Evolutionary conservation across 305 asterid species (phyloP).

Genomic region (Stenogyne calaminthoides): DNA sequence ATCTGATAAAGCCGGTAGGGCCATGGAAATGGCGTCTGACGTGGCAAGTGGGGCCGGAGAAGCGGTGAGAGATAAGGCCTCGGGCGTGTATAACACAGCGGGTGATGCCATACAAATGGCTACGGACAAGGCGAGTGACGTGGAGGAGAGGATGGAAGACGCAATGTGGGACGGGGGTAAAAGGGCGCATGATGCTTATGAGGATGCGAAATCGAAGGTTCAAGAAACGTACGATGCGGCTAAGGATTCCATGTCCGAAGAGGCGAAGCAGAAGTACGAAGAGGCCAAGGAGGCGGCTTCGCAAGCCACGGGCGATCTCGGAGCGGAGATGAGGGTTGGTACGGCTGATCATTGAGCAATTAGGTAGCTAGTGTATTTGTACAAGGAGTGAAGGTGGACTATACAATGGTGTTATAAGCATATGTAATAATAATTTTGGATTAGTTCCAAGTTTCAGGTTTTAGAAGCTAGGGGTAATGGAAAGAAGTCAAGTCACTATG

Average conservation of each 20-base stretch:
- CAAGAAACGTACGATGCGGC: constrained; percentile 38
- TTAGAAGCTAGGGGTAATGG: background rate
- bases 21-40: constrained; percentile 15
- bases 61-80: constrained; percentile 36
- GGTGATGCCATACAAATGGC: too few relatives aligned
- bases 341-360: background rate
- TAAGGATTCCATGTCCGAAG: constrained; percentile 36
- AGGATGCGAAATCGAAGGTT: constrained; percentile 34
- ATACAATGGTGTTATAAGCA: background rate
- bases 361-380: background rate
- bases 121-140: too few relatives aligned
- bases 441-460: background rate
- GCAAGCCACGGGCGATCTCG: constrained; percentile 45
- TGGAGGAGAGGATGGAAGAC: background rate
- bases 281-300: constrained; percentile 56
- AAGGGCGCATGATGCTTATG: constrained; percentile 29
- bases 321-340: constrained; percentile 18
- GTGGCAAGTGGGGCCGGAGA: constrained; percentile 19
- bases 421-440: background rate
- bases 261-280: constrained; percentile 43
- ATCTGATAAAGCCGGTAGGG: background rate
- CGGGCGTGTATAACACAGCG: too few relatives aligned
- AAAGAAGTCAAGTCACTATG: background rate
- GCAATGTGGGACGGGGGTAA: constrained; percentile 26
- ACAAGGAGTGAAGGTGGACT: background rate